A percentile compares a stretch with the other conserved stretches of the same genome.
These are phyloP conservation scores for Colletotrichum sansevieriae DNA, from an alignment of 2,329 filamentous ascomycete species.

Conservation along the genomic window DNA sequence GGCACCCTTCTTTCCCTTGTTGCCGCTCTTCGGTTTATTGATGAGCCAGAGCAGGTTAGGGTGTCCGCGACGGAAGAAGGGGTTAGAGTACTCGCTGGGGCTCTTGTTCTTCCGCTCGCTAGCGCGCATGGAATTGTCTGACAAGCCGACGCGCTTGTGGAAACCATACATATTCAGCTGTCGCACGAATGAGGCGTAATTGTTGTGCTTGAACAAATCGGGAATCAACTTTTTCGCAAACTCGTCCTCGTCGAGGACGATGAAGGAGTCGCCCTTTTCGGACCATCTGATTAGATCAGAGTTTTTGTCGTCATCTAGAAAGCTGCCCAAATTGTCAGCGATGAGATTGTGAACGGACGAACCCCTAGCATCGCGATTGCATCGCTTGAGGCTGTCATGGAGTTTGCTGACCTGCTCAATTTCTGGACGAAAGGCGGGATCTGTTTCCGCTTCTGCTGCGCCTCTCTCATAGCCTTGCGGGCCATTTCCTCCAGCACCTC, in stretches of 20 bases:
- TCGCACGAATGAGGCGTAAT: slow-evolving; percentile 95
- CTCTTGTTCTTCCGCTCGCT: slow-evolving; percentile 98
- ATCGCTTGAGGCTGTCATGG: neutral
- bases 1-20: slow-evolving; percentile 71
- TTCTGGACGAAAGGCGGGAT: slow-evolving; percentile 99
- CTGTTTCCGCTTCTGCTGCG: slow-evolving; percentile 90
- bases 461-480: slow-evolving; percentile 85
- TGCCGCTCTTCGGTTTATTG: slow-evolving; percentile 86
- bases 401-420: slow-evolving; percentile 83
- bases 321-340: slow-evolving; percentile 67
- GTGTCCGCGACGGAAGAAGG: slow-evolving; percentile 93
- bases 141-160: slow-evolving; percentile 93
- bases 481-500: slow-evolving; percentile 85
- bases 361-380: neutral
- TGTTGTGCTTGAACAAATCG: slow-evolving; percentile 99
- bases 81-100: slow-evolving; percentile 97
- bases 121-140: slow-evolving; percentile 97
- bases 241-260: slow-evolving; percentile 96
- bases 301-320: slow-evolving; percentile 92
- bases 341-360: no score
- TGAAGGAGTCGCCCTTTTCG: slow-evolving; percentile 94
- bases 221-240: slow-evolving; percentile 98
- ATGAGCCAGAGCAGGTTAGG: slow-evolving; percentile 96
- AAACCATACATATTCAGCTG: slow-evolving; percentile 99
- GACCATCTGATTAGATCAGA: slow-evolving; percentile 98